Base-by-base conservation (phyloP, 192 early-diverging fungal genomes). In the Umbelopsis vinacea region DNA sequence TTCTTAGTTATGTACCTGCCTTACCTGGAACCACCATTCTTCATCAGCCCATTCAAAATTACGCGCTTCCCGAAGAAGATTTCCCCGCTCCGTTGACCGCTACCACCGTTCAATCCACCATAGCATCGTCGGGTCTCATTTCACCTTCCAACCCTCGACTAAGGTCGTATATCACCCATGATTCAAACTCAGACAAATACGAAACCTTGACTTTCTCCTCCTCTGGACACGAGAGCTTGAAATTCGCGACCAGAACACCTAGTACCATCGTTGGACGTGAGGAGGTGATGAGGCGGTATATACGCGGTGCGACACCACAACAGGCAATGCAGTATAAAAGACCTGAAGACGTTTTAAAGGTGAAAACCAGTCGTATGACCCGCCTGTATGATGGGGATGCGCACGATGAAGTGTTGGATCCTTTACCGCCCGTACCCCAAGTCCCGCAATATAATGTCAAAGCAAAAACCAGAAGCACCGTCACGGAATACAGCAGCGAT, bases 381-480 rank as follows among this genome's bases (percentile, higher is more conserved):
- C 68, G 72, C 24, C 37, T 68, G 46, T 78, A 78, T 67, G 40
- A 70, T 21, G 76, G 74, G 37, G 76, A 78, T 53, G 73, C 67
- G 46, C 72, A 78, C 46, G 76, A 74, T 17, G 76, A 78, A 53
- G 66, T 52, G 10, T 35, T 50, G 40, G 76, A 77, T 48, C 71
- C 71, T 47, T 67, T 68, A 52, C 45, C 67, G 21, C 52, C 66
- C 17, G 55, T 57, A 4, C 38, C 70, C 17, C 48, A 48, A 19
- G 19, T 17, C 8, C 14, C 52, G 47, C 6, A 12, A 17, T n/a
- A 53, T 22, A 45, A 55, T 72, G 45, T 26, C 60, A n/a, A 53
- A 15, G n/a, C n/a, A 6, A 55, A 63, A 37, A 63, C 57, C 29
- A 63, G 57, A 63, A 63, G 57, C 26, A 63, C 57, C 7, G 33